These are phyloP conservation scores for Boletus semigastroideus DNA, from an alignment of 1,284 basidiomycete species.

Conservation along the genomic window DNA sequence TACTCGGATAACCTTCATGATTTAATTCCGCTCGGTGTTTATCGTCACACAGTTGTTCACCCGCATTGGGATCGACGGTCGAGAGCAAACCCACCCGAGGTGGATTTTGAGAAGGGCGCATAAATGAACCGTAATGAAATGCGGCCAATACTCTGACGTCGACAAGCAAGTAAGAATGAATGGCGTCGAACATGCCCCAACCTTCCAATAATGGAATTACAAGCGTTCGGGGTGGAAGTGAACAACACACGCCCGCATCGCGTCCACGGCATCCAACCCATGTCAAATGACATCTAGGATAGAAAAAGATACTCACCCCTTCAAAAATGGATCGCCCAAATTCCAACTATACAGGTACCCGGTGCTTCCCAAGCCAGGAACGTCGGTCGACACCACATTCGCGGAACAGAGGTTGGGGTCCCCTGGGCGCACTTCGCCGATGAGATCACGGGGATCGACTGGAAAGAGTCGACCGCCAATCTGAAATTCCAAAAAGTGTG, in stretches of 20 bases:
- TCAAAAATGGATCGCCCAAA: conserved; percentile 53
- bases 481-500: conserved; percentile 58
- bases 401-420: conserved; percentile 46
- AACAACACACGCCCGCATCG: conserved; percentile 6
- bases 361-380: conserved; percentile 39
- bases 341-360: conserved; percentile 56
- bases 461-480: conserved; percentile 64
- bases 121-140: conserved; percentile 68
- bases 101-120: conserved; percentile 59
- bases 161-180: neutral
- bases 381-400: conserved; percentile 54
- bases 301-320: conserved; percentile 38
- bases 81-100: conserved; percentile 71
- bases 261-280: conserved; percentile 6
- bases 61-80: conserved; percentile 57
- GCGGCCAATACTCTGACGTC: conserved; percentile 45
- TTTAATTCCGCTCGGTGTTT: conserved; percentile 19
- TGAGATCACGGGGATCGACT: conserved; percentile 66
- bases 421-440: conserved; percentile 38
- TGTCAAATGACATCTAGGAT: neutral
- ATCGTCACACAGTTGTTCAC: conserved; percentile 25
- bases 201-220: too few relatives aligned
- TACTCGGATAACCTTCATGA: conserved; percentile 28
- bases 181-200: neutral
- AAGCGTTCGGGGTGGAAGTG: too few relatives aligned